Conservation (phyloP, 2,329 filamentous ascomycete genomes). For the Alternaria burnsii region DNA sequence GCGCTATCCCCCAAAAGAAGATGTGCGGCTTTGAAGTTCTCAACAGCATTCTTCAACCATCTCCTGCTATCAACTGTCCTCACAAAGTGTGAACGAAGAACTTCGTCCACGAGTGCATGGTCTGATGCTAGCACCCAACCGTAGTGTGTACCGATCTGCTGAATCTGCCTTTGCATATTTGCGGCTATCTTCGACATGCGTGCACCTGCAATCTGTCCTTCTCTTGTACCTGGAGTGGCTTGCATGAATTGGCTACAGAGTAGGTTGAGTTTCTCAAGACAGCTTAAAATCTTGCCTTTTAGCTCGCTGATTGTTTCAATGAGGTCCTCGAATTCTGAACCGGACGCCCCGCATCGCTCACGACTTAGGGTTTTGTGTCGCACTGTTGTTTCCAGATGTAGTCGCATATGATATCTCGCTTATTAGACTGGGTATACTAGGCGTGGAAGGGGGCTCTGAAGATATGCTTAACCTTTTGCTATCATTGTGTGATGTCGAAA, state of each 20-base stretch:
- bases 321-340: background rate
- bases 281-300: background rate
- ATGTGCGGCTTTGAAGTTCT: background rate
- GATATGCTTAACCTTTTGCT: background rate
- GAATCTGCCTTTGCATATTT: background rate
- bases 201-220: background rate
- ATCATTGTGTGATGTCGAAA: background rate
- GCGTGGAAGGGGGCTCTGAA: background rate
- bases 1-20: background rate
- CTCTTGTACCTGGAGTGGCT: background rate
- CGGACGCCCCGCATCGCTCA: background rate
- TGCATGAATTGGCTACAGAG: background rate
- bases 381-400: background rate
- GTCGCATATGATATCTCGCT: background rate
- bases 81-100: background rate
- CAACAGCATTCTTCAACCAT: conserved; percentile 2
- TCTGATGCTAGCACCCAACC: conserved; percentile 19
- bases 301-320: background rate
- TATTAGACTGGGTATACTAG: background rate
- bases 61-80: background rate
- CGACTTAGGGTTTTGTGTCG: background rate
- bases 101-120: background rate
- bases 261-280: background rate
- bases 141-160: conserved; percentile 13
- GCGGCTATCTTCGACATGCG: background rate